Percentiles rank a stretch among this genome's conserved stretches.
Conservation (phyloP, 441 rosid genomes). For the Arabidopsis lyrata region DNA sequence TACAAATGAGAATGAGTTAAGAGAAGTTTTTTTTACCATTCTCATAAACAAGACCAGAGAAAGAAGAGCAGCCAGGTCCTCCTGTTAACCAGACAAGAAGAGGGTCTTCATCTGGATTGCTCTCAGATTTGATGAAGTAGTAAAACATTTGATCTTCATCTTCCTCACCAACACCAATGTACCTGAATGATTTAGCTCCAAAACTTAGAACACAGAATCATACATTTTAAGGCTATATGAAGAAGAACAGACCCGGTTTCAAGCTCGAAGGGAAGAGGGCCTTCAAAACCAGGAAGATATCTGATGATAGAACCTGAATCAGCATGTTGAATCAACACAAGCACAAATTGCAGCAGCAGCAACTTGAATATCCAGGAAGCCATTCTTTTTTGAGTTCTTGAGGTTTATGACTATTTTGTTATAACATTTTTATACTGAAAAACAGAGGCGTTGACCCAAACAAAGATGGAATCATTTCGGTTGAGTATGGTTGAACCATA, state of each 20-base stretch:
- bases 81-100: constrained; percentile 80
- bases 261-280: constrained; percentile 73
- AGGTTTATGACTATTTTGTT: not conserved
- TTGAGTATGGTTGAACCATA: constrained; percentile 22
- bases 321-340: constrained; percentile 28
- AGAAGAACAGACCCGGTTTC: constrained; percentile 57
- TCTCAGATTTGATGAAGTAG: constrained; percentile 67
- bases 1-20: not conserved
- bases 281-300: constrained; percentile 69
- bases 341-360: constrained; percentile 12
- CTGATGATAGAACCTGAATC: constrained; percentile 39
- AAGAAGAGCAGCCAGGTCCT: constrained; percentile 79
- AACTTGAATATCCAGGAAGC: constrained; percentile 11
- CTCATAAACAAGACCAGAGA: constrained; percentile 59
- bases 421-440: constrained; percentile 6
- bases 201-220: constrained; percentile 9
- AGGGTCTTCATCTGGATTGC: constrained; percentile 56
- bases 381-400: not conserved
- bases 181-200: constrained; percentile 42
- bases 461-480: not conserved
- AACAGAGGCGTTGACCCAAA: constrained; percentile 27
- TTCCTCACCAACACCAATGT: constrained; percentile 65
- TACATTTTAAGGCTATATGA: not conserved
- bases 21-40: constrained; percentile 52
- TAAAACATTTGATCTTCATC: constrained; percentile 66